Percentiles rank a stretch among this genome's conserved stretches.
Evolutionary conservation across 2,329 filamentous ascomycete species (phyloP).

Genomic region (Alternaria alternata): DNA sequence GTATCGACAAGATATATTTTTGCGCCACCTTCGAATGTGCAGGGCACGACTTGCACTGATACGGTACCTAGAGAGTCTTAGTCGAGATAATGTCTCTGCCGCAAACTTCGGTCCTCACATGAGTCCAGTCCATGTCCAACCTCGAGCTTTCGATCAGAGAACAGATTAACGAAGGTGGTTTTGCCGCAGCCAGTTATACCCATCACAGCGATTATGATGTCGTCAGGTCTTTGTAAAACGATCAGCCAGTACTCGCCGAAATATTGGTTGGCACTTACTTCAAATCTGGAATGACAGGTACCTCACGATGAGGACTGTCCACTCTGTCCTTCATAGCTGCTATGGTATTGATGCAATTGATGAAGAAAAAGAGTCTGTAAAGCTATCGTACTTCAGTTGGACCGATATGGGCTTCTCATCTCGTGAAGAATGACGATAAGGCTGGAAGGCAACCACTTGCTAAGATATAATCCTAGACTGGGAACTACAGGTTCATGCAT

Average conservation of each 20-base stretch:
- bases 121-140: slow-evolving; percentile 18
- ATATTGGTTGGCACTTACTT: not conserved
- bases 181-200: slow-evolving; percentile 55
- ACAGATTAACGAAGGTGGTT: slow-evolving; percentile 47
- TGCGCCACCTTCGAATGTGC: slow-evolving; percentile 3
- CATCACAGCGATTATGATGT: slow-evolving; percentile 50
- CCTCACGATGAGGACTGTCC: slow-evolving; percentile 4
- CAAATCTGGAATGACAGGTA: not conserved
- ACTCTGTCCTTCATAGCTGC: not conserved
- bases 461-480: not conserved
- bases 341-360: not conserved
- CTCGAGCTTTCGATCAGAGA: slow-evolving; percentile 16
- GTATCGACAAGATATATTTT: slow-evolving; percentile 53
- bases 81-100: not conserved
- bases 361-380: not conserved
- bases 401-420: not conserved
- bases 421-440: not conserved
- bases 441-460: not conserved
- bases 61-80: slow-evolving; percentile 8
- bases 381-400: no score
- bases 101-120: not conserved
- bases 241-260: not conserved
- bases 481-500: slow-evolving; percentile 2
- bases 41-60: slow-evolving; percentile 8
- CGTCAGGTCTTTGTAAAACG: not conserved